phyloP scores from a whole-genome alignment of 163 green algal species.

The Chlorella variabilis region DNA sequence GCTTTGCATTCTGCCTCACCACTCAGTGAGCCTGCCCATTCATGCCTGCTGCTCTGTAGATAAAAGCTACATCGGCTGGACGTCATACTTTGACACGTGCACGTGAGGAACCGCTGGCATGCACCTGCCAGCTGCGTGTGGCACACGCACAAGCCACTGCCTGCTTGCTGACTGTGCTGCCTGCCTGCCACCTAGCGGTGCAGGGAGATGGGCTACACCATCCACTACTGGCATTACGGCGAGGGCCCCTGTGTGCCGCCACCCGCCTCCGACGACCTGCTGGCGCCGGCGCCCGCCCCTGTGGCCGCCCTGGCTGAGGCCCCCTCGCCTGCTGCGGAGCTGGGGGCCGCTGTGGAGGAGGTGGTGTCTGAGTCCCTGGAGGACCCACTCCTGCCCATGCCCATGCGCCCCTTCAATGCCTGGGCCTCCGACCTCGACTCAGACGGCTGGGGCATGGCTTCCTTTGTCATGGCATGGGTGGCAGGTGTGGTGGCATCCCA shows the following conservation, averaged over 20 bases:
- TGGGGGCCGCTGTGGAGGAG: not conserved
- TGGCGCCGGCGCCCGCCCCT: not conserved
- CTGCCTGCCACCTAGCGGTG: not conserved
- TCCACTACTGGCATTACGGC: conserved; percentile 37
- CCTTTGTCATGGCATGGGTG: conserved; percentile 2
- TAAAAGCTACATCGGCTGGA: not conserved
- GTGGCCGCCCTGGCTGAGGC: not conserved
- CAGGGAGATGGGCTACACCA: conserved; percentile 8
- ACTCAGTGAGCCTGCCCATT: not conserved
- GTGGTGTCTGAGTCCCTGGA: not conserved
- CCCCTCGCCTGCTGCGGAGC: not conserved
- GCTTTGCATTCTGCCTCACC: no score
- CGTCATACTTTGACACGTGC: conserved; percentile 18
- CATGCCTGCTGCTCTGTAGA: not conserved
- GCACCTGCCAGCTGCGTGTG: not conserved
- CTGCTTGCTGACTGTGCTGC: not conserved
- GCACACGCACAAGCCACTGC: not conserved
- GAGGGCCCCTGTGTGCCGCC: conserved; percentile 13
- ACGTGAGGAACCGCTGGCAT: not conserved
- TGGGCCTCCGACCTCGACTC: no score
- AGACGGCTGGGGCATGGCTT: not conserved
- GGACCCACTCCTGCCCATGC: not conserved
- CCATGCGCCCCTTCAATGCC: conserved; percentile 28
- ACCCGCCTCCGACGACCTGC: no score
- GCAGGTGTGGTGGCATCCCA: not conserved